Evolutionary conservation across 1,284 basidiomycete genomes (phyloP).

Genomic region (Pseudozyma sp.): DNA sequence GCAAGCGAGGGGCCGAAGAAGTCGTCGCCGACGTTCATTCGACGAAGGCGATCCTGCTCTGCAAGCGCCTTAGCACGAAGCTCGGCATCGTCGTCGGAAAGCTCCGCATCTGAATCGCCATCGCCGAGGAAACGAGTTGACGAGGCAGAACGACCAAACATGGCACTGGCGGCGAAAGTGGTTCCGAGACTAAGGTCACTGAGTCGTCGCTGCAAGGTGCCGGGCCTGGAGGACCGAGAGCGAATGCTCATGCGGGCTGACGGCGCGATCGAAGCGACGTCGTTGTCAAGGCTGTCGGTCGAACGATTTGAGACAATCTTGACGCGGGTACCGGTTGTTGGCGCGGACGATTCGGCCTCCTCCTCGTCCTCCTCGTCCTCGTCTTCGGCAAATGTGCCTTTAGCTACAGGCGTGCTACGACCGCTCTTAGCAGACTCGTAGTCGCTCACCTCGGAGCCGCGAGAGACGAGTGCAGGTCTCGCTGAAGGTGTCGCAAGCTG

Average conservation of each 20-base stretch:
- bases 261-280: slow-evolving; percentile 23
- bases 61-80: slow-evolving; percentile 52
- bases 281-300: slow-evolving; percentile 3
- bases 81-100: slow-evolving; percentile 55
- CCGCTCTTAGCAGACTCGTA: slow-evolving; percentile 46
- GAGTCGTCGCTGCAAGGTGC: slow-evolving; percentile 46
- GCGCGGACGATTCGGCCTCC: slow-evolving; percentile 18
- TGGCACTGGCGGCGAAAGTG: slow-evolving; percentile 55
- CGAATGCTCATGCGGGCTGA: slow-evolving; percentile 31
- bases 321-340: slow-evolving; percentile 3
- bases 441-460: slow-evolving; percentile 34
- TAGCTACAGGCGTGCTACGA: slow-evolving; percentile 29
- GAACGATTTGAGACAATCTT: slow-evolving; percentile 9
- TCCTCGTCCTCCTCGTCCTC: slow-evolving; percentile 17
- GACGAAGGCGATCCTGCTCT: slow-evolving; percentile 60
- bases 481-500: slow-evolving; percentile 2
- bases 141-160: slow-evolving; percentile 32
- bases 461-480: slow-evolving; percentile 27
- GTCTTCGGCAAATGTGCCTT: slow-evolving; percentile 10
- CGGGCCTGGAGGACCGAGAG: slow-evolving; percentile 38
- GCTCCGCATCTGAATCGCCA: slow-evolving; percentile 51
- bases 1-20: slow-evolving; percentile 60
- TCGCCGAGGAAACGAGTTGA: slow-evolving; percentile 30
- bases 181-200: slow-evolving; percentile 59
- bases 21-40: slow-evolving; percentile 64